A percentile compares a stretch with the other conserved stretches of the same genome.
Evolutionary conservation across 495 filamentous ascomycete species (phyloP).

Genomic region (Xylaria intraflava): DNA sequence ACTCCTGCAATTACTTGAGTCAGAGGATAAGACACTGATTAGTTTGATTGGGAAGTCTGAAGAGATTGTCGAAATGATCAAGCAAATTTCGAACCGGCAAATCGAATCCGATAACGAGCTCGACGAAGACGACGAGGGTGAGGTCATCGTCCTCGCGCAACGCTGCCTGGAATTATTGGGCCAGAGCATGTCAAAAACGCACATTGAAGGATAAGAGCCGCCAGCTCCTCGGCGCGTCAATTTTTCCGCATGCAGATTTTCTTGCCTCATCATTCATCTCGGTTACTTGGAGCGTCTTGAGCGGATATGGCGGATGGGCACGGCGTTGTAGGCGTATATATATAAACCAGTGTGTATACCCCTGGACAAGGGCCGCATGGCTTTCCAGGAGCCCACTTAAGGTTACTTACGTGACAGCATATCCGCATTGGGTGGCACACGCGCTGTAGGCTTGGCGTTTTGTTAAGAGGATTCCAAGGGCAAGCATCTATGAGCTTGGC

Average conservation of each 20-base stretch:
- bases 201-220: conserved; percentile 47
- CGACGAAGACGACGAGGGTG: conserved; percentile 78
- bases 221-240: background rate
- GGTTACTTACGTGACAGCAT: conserved; percentile 27
- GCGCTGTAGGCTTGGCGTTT: conserved; percentile 19
- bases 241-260: conserved; percentile 6
- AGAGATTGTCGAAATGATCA: conserved; percentile 85
- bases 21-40: conserved; percentile 80
- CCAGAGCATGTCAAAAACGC: conserved; percentile 46
- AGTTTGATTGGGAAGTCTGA: conserved; percentile 78
- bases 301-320: conserved; percentile 29
- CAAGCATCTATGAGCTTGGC: conserved; percentile 3
- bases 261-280: conserved; percentile 23
- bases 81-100: conserved; percentile 79
- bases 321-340: conserved; percentile 32
- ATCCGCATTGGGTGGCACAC: conserved; percentile 27
- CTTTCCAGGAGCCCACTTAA: conserved; percentile 16
- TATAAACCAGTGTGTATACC: conserved; percentile 1
- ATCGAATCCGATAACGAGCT: conserved; percentile 88
- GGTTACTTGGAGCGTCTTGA: conserved; percentile 35
- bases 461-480: conserved; percentile 13
- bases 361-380: background rate
- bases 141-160: conserved; percentile 86
- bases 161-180: conserved; percentile 84
- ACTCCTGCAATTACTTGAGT: conserved; percentile 87